A percentile compares a stretch with the other conserved stretches of the same genome.
Conservation (phyloP, 1,284 basidiomycete genomes). For the Volvariella surrecta region DNA sequence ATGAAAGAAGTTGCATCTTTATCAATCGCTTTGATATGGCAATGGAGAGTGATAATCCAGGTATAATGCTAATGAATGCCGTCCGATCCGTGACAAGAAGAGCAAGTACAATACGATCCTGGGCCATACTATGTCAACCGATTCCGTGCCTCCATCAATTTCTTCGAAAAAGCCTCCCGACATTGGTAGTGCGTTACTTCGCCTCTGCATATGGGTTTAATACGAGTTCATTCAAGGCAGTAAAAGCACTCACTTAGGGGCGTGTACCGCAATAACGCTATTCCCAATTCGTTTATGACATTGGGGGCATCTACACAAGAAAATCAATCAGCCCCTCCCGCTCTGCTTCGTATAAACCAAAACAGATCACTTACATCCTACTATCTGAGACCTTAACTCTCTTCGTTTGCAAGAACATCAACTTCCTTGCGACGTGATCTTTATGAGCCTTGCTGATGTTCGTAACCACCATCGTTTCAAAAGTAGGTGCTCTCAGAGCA, state of each 20-base stretch:
- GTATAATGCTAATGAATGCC: too few species aligned
- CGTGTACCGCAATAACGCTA: slow-evolving; percentile 92
- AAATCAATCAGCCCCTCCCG: slow-evolving; percentile 2
- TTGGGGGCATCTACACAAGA: slow-evolving; percentile 71
- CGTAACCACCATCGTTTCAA: slow-evolving; percentile 62
- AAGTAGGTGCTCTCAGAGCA: slow-evolving; percentile 58
- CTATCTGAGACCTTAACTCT: slow-evolving; percentile 89
- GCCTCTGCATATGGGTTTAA: slow-evolving; percentile 41
- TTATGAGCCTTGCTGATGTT: slow-evolving; percentile 63
- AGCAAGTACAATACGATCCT: too few species aligned
- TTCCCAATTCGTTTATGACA: slow-evolving; percentile 94
- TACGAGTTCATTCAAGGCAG: slow-evolving; percentile 3
- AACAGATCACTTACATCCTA: slow-evolving; percentile 55
- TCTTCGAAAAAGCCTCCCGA: slow-evolving; percentile 70
- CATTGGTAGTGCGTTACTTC: slow-evolving; percentile 95
- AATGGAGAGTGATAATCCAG: too few species aligned
- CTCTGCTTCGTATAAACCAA: slow-evolving; percentile 1
- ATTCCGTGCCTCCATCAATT: slow-evolving; percentile 32
- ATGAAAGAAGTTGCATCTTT: too few species aligned
- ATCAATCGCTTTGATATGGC: too few species aligned
- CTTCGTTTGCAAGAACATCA: slow-evolving; percentile 72
- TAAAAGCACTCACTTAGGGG: slow-evolving; percentile 51
- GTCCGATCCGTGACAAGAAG: too few species aligned
- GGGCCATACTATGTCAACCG: too few species aligned
- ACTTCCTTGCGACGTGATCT: slow-evolving; percentile 61